Percentiles rank a stretch among this genome's conserved stretches.
Evolutionary conservation across 257 asterid species (phyloP).

Genomic region (Forsythia viridissima): DNA sequence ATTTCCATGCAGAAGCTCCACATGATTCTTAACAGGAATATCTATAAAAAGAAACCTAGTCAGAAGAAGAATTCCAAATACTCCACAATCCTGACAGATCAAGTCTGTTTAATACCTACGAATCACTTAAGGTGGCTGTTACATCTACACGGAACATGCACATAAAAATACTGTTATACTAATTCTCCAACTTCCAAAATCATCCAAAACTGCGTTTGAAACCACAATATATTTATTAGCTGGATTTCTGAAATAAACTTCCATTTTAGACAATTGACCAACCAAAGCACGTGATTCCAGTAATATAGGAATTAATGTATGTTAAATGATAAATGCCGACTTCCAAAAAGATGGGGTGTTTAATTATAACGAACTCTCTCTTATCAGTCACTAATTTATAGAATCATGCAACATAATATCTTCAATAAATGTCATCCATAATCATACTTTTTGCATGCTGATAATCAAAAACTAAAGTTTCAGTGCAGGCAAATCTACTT

Average conservation of each 20-base stretch:
- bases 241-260: not conserved
- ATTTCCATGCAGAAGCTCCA: not conserved
- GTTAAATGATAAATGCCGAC: not conserved
- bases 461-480: not conserved
- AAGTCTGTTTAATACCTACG: not conserved
- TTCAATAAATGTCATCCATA: not conserved
- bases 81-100: not conserved
- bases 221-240: not conserved
- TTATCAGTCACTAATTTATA: not conserved
- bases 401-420: not conserved
- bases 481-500: not conserved
- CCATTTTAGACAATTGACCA: not conserved
- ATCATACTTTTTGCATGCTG: not conserved
- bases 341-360: not conserved
- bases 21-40: not conserved
- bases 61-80: not conserved
- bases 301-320: not conserved
- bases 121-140: not conserved
- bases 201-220: not conserved
- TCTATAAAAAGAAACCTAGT: constrained; percentile 10
- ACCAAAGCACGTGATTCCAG: not conserved
- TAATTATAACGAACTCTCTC: not conserved
- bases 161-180: not conserved
- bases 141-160: not conserved
- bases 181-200: not conserved